phyloP scores from a whole-genome alignment of 129 eudicot species.

The Deinandra increscens region DNA sequence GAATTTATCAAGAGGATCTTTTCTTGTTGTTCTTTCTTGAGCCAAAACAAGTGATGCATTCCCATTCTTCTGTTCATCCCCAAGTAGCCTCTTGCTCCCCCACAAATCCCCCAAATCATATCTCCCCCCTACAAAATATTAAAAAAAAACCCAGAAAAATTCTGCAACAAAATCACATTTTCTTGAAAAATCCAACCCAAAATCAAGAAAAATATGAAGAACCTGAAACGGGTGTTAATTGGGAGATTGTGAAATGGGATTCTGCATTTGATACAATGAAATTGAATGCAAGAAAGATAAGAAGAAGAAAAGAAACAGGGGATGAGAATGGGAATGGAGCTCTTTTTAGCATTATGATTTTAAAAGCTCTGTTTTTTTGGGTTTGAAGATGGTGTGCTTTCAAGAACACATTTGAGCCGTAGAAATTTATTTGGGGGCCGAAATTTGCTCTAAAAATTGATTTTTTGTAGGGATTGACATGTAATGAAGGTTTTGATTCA shows the following conservation, averaged over 20 bases:
- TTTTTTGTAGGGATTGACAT: slow-evolving; percentile 28
- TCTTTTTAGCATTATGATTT: slow-evolving; percentile 30
- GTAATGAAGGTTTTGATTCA: slow-evolving; percentile 26
- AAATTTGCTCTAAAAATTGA: slow-evolving; percentile 26
- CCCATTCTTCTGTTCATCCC: slow-evolving; percentile 31
- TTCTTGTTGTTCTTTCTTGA: slow-evolving; percentile 68
- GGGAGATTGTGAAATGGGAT: slow-evolving; percentile 27
- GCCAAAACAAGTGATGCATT: slow-evolving; percentile 71
- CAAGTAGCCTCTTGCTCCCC: slow-evolving; percentile 46
- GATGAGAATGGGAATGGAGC: slow-evolving; percentile 19
- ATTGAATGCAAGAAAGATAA: slow-evolving; percentile 30
- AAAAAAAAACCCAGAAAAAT: too few relatives aligned
- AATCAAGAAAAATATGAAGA: not conserved
- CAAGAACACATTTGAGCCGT: slow-evolving; percentile 38
- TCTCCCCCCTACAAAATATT: slow-evolving; percentile 41
- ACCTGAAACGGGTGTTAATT: slow-evolving; percentile 38
- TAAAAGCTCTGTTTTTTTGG: slow-evolving; percentile 34
- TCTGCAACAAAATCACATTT: slow-evolving; percentile 7
- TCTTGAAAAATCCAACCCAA: not conserved
- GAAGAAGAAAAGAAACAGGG: slow-evolving; percentile 24
- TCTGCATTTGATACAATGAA: slow-evolving; percentile 34
- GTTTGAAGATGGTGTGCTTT: slow-evolving; percentile 38
- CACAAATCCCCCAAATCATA: slow-evolving; percentile 28
- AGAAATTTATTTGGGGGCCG: slow-evolving; percentile 31
- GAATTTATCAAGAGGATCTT: slow-evolving; percentile 70